Evolutionary conservation across 2,329 filamentous ascomycete genomes (phyloP).

Genomic region (Sporothrix brasiliensis): DNA sequence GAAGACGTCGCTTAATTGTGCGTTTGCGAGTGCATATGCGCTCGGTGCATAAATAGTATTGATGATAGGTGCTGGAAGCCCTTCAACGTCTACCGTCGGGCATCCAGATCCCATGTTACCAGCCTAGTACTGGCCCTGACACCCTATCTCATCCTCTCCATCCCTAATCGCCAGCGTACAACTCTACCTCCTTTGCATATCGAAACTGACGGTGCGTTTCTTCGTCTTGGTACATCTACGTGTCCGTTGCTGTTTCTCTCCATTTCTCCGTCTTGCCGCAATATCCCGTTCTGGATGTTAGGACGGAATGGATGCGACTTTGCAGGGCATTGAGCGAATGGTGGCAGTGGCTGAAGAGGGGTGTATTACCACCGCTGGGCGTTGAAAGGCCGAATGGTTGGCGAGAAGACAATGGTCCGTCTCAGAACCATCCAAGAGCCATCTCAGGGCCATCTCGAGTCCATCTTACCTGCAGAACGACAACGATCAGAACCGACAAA

Average conservation of each 20-base stretch:
- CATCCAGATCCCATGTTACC: not conserved
- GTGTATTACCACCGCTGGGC: not conserved
- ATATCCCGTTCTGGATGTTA: conserved; percentile 5
- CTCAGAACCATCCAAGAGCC: not conserved
- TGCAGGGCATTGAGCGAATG: too few species aligned
- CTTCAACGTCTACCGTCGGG: not conserved
- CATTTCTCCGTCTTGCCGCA: not conserved
- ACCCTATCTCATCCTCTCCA: not conserved
- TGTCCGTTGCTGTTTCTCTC: not conserved
- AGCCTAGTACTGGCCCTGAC: not conserved
- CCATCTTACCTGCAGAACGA: conserved; percentile 8
- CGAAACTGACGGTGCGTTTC: conserved; percentile 11
- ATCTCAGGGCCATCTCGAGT: not conserved
- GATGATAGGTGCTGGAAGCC: too few species aligned
- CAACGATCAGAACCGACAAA: not conserved
- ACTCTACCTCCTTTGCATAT: not conserved
- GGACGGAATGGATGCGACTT: too few species aligned
- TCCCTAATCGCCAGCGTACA: not conserved
- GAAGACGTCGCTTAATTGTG: too few species aligned
- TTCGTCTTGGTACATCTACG: conserved; percentile 1
- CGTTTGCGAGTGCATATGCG: too few species aligned
- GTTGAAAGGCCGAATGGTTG: not conserved
- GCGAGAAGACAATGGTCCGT: not conserved
- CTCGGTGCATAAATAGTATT: too few species aligned
- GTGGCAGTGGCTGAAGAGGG: not conserved